Conservation (phyloP, 2,329 filamentous ascomycete species). For the Amphichorda felina region DNA sequence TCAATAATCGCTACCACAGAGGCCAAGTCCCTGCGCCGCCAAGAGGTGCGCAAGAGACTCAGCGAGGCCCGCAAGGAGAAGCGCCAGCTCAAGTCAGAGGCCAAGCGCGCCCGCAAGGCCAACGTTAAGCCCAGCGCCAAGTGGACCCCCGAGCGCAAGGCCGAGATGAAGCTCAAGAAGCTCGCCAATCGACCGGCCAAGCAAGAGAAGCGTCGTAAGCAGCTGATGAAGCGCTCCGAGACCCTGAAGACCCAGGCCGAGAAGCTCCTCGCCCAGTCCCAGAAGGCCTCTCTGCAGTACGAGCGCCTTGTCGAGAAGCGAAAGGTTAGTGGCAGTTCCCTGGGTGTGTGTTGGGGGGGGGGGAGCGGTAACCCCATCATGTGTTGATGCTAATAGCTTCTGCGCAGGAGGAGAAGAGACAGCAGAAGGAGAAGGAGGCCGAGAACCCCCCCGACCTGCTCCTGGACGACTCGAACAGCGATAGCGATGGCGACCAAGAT, state of each 20-base stretch:
- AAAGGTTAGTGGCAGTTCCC: constrained; percentile 6
- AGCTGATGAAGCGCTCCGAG: constrained; percentile 23
- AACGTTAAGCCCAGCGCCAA: constrained; percentile 18
- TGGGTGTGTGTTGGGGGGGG: neutral
- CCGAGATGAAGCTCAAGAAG: constrained; percentile 15
- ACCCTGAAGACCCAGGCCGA: constrained; percentile 26
- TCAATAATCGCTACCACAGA: too few species aligned
- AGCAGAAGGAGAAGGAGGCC: constrained; percentile 10
- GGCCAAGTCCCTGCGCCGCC: too few species aligned
- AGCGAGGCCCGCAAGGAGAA: constrained; percentile 21
- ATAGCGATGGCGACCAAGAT: constrained; percentile 8
- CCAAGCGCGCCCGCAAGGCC: constrained; percentile 23
- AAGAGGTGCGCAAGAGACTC: constrained; percentile 4
- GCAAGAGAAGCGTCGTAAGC: constrained; percentile 24
- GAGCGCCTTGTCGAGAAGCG: constrained; percentile 8
- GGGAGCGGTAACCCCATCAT: too few species aligned
- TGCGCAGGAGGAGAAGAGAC: constrained; percentile 1
- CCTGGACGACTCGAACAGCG: constrained; percentile 8
- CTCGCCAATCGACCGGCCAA: constrained; percentile 15
- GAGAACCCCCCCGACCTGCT: neutral
- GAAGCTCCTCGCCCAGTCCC: constrained; percentile 27
- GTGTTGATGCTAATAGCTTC: neutral
- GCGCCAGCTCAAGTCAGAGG: constrained; percentile 20
- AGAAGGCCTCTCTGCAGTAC: constrained; percentile 17
- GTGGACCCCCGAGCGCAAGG: constrained; percentile 19